Base-by-base conservation (phyloP, 345 rosid genomes). In the Dovyalis caffra region DNA sequence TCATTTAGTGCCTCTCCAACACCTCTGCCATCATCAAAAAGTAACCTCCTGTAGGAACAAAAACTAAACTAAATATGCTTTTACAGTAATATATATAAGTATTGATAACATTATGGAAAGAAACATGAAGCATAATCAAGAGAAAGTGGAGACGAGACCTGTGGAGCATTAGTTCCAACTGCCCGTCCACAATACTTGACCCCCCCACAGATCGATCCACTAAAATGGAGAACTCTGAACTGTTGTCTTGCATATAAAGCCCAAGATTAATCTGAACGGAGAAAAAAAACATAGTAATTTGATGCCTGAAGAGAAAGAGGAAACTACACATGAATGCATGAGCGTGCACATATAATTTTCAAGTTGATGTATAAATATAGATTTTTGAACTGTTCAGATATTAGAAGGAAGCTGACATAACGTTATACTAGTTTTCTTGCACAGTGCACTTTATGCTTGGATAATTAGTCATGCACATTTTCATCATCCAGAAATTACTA, bases 161-260 rank as follows among this genome's bases (percentile, higher is more conserved):
- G 77, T 94, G 98, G 72, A 94, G 92, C 97, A 92, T 92, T 75
- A 94, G 82, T 84, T 94, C 98, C 21, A 92, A 69, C 75, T 94
- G 90, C 34, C 98, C 98, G 72, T 94, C 90, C 64, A 74, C 82
- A 68, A 91, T 78, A 82, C 98, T 94, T 66, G 97, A 81, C 57
- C 95, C 98, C 1, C 97, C 97, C 31, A 92, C 91, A 29, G 97
- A 78, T 9, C 98, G 88, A 78, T 94, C 98, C 69, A 91, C 97
- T 82, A 94, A 80, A 71, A 92, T 85, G 0, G 98, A 94, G 71
- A 94, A 81, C 82, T 94, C 98, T 75, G 85, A 80, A 49, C 72
- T 83, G 32, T 86, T 37, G 65, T 92, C 98, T 86, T 94, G 90
- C 78, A 88, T 66, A 67, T 88, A 92, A 63, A 92, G 84, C 78